phyloP scores from a whole-genome alignment of 208 protist species.

The Trypanosoma platydactyli region DNA sequence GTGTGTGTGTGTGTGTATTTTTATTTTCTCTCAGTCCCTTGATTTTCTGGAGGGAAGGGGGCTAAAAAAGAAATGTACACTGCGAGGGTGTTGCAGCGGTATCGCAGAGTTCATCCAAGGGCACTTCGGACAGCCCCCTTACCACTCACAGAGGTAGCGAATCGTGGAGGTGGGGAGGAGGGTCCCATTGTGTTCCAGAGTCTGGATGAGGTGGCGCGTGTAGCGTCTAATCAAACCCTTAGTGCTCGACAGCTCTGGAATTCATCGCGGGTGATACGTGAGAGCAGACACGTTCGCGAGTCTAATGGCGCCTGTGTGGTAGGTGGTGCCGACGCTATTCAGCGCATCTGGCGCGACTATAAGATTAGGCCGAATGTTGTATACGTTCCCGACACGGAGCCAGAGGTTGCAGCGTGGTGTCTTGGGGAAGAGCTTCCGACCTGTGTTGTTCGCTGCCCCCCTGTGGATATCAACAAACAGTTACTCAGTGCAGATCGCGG shows the following conservation, averaged over 20 bases:
- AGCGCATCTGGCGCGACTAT: constrained; percentile 73
- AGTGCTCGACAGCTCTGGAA: constrained; percentile 66
- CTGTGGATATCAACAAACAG: constrained; percentile 61
- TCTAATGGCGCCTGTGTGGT: constrained; percentile 69
- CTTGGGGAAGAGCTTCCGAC: constrained; percentile 59
- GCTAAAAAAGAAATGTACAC: background rate
- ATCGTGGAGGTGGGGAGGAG: background rate
- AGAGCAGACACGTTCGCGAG: constrained; percentile 44
- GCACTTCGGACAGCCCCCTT: constrained; percentile 10
- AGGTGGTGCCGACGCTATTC: constrained; percentile 68
- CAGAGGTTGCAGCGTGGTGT: constrained; percentile 63
- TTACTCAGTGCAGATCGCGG: constrained; percentile 79
- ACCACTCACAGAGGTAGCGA: background rate
- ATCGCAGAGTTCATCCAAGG: constrained; percentile 17
- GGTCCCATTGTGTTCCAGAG: constrained; percentile 45
- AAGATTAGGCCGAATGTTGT: constrained; percentile 69
- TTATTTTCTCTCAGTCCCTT: constrained; percentile 3
- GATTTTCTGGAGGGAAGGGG: background rate
- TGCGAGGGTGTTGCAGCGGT: constrained; percentile 5
- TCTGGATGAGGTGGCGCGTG: constrained; percentile 34
- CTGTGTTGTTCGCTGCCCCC: constrained; percentile 66
- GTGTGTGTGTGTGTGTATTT: constrained; percentile 6
- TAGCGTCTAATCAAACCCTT: constrained; percentile 27
- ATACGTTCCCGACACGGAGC: constrained; percentile 65
- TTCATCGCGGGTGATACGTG: constrained; percentile 51